Evolutionary conservation across 169 alveolate species (phyloP).

Genomic region (Plasmodium vivax): DNA sequence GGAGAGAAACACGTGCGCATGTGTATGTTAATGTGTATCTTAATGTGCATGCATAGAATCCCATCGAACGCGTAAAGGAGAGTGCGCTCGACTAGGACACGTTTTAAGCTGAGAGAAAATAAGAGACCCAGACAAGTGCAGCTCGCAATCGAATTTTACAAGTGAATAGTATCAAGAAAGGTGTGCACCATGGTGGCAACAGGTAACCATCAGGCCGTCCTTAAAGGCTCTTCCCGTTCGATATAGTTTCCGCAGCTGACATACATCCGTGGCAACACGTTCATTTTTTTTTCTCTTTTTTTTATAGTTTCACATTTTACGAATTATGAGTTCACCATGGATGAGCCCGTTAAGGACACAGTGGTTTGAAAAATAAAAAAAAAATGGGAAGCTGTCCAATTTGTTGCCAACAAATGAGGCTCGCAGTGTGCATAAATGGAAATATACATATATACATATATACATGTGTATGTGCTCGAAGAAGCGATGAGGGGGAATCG

Average conservation of each 20-base stretch:
- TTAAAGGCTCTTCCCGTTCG: background rate
- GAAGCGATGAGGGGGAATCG: background rate
- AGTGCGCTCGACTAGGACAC: background rate
- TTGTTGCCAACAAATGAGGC: background rate
- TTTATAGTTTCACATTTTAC: background rate
- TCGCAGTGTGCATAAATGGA: background rate
- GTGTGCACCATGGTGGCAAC: constrained; percentile 11
- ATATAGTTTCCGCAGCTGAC: background rate
- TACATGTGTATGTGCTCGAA: background rate
- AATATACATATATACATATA: background rate
- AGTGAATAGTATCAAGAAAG: background rate
- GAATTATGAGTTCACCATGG: constrained; percentile 64
- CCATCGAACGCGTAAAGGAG: background rate
- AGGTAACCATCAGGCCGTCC: constrained; percentile 9
- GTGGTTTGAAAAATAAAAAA: constrained; percentile 25
- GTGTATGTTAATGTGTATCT: background rate
- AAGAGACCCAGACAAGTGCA: background rate
- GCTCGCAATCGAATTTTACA: background rate
- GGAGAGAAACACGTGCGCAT: background rate
- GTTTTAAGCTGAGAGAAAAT: background rate
- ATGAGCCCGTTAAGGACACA: constrained; percentile 64
- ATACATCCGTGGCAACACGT: background rate
- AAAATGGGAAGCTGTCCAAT: background rate
- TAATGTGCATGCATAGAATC: background rate
- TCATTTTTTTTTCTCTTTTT: background rate